A percentile compares a stretch with the other conserved stretches of the same genome.
Conservation (phyloP, 371 early-diverging fungal species). For the Haplosporangium sp. region DNA sequence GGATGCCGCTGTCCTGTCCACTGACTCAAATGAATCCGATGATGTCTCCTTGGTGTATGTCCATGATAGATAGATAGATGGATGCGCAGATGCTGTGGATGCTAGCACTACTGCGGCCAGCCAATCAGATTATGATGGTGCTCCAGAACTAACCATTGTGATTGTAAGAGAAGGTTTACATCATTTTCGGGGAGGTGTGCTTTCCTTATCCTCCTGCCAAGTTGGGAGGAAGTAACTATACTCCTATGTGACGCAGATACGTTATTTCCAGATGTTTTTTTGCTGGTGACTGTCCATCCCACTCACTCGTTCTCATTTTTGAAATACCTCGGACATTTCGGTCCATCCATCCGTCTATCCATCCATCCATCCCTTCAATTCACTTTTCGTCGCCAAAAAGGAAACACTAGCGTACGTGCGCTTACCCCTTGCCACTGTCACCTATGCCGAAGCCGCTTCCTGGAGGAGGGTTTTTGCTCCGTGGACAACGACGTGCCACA, state of each 20-base stretch:
- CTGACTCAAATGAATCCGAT: too few species aligned
- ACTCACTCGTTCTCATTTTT: too few species aligned
- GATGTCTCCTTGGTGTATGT: not conserved
- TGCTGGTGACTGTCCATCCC: not conserved
- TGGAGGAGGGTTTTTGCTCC: constrained; percentile 22
- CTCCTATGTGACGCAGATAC: too few species aligned
- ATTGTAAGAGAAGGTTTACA: constrained; percentile 34
- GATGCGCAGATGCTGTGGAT: not conserved
- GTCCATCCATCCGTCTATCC: not conserved
- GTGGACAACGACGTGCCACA: constrained; percentile 3
- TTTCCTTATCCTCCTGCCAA: not conserved
- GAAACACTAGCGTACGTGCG: not conserved
- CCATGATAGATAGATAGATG: constrained; percentile 14
- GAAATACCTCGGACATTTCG: not conserved
- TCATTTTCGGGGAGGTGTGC: not conserved
- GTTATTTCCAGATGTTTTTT: not conserved
- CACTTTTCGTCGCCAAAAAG: not conserved
- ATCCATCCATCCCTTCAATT: constrained; percentile 1
- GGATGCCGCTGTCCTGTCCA: too few species aligned
- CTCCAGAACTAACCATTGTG: constrained; percentile 38
- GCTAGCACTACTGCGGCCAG: not conserved
- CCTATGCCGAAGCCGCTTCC: constrained; percentile 40
- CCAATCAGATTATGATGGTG: constrained; percentile 9
- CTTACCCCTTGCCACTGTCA: constrained; percentile 1
- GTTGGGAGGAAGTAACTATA: not conserved